These are phyloP conservation scores for Galium porrigens DNA, from an alignment of 305 asterid genomes.

Conservation along the genomic window DNA sequence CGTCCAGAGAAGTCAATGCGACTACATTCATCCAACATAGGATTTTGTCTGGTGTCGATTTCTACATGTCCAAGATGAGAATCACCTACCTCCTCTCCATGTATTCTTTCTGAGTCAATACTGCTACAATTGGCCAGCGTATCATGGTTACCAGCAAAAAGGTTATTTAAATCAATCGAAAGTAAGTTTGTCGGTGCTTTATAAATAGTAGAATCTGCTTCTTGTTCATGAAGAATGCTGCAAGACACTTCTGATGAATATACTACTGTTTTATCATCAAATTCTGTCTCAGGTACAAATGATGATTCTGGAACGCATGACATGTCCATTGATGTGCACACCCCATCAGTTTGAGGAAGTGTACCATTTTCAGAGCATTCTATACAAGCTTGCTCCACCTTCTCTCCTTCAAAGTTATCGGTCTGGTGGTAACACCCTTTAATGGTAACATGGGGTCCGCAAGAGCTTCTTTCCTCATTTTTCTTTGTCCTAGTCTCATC, in stretches of 20 bases:
- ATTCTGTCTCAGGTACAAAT: constrained; percentile 52
- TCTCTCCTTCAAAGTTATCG: constrained; percentile 28
- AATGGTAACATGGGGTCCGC: constrained; percentile 23
- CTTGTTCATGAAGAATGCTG: constrained; percentile 28
- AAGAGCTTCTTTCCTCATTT: constrained; percentile 22
- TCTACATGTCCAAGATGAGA: constrained; percentile 37
- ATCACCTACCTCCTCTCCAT: constrained; percentile 52
- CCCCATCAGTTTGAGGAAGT: constrained; percentile 26
- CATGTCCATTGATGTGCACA: constrained; percentile 26
- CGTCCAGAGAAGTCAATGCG: constrained; percentile 35
- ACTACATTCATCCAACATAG: constrained; percentile 73
- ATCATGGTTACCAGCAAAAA: constrained; percentile 20
- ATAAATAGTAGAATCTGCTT: constrained; percentile 22
- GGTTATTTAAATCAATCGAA: constrained; percentile 20
- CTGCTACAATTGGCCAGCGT: constrained; percentile 26
- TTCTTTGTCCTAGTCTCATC: constrained; percentile 23
- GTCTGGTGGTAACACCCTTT: constrained; percentile 25
- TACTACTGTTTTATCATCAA: constrained; percentile 34
- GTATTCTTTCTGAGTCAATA: constrained; percentile 18
- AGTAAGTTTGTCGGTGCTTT: constrained; percentile 22
- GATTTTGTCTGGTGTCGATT: constrained; percentile 34
- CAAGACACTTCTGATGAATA: constrained; percentile 41
- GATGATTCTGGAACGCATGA: constrained; percentile 56
- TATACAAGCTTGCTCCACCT: constrained; percentile 26
- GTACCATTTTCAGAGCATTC: constrained; percentile 26